phyloP scores from a whole-genome alignment of 768 basidiomycete species.

The Leccinum barrowsii region DNA sequence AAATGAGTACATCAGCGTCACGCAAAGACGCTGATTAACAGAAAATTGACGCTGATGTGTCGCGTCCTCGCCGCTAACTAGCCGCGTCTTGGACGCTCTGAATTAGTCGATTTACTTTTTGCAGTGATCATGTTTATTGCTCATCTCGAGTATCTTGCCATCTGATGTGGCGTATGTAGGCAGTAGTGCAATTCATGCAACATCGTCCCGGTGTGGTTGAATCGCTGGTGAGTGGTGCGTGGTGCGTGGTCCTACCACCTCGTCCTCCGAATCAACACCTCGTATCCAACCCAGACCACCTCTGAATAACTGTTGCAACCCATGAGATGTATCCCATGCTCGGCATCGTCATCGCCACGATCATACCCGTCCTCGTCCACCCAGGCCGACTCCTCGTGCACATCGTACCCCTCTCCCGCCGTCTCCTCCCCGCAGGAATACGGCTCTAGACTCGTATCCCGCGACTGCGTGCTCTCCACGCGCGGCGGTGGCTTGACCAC shows the following conservation, averaged over 20 bases:
- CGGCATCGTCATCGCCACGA: conserved; percentile 38
- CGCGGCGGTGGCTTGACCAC: conserved; percentile 64
- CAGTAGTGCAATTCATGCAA: no score
- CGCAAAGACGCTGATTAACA: no score
- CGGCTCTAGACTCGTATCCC: conserved; percentile 77
- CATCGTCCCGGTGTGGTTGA: no score
- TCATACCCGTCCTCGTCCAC: conserved; percentile 22
- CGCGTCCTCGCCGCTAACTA: no score
- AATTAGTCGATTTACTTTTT: no score
- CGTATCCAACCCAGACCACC: conserved; percentile 80
- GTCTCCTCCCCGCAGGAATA: conserved; percentile 77
- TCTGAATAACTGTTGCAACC: conserved; percentile 78
- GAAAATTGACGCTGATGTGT: no score
- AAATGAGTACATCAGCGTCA: no score
- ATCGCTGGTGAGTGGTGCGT: no score
- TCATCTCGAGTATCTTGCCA: no score
- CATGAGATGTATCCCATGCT: conserved; percentile 67
- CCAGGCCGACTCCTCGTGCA: conserved; percentile 40
- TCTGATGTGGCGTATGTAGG: no score
- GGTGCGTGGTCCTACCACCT: background rate
- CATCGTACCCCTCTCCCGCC: conserved; percentile 58
- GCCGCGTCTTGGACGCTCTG: no score
- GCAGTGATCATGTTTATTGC: no score
- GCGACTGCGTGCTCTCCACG: conserved; percentile 79
- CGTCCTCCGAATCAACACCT: conserved; percentile 38